These are phyloP conservation scores for Mycothermus thermophilus DNA, from an alignment of 495 filamentous ascomycete species.

Conservation along the genomic window DNA sequence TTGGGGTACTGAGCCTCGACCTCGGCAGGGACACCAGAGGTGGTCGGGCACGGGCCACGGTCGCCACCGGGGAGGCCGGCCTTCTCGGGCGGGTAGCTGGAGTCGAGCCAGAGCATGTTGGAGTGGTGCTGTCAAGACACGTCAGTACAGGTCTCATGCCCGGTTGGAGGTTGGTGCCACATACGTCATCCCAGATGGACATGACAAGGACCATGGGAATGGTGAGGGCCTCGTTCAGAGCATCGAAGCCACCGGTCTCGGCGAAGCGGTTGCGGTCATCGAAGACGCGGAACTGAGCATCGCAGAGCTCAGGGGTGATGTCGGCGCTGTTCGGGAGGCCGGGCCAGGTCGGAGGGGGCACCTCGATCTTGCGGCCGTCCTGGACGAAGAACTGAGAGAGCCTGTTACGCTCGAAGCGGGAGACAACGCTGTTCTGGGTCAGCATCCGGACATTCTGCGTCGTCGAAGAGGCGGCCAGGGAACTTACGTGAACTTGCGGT, in stretches of 20 bases:
- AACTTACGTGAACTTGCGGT: conserved; percentile 43
- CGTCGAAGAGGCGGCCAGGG: background rate
- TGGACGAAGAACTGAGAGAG: conserved; percentile 63
- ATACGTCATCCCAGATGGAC: conserved; percentile 59
- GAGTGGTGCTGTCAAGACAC: conserved; percentile 34
- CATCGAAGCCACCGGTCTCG: conserved; percentile 44
- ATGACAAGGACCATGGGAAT: conserved; percentile 62
- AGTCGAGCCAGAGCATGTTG: conserved; percentile 80
- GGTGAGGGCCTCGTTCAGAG: conserved; percentile 42
- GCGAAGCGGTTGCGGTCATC: conserved; percentile 46
- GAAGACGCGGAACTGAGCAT: conserved; percentile 13
- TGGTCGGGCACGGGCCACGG: conserved; percentile 51
- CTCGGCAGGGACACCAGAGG: conserved; percentile 44
- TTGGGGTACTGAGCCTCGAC: conserved; percentile 37
- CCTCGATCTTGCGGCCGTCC: conserved; percentile 45
- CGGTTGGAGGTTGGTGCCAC: background rate
- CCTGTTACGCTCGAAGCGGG: conserved; percentile 47
- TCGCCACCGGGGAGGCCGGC: conserved; percentile 43
- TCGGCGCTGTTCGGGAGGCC: conserved; percentile 26
- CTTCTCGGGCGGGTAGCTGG: conserved; percentile 49
- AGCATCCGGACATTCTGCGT: background rate
- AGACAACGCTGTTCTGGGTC: conserved; percentile 36
- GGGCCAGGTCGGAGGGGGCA: conserved; percentile 30
- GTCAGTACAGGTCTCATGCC: background rate
- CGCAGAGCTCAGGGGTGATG: conserved; percentile 23